Base-by-base conservation (phyloP, 2,329 filamentous ascomycete species). In the Sporothrix brunneoviolacea region DNA sequence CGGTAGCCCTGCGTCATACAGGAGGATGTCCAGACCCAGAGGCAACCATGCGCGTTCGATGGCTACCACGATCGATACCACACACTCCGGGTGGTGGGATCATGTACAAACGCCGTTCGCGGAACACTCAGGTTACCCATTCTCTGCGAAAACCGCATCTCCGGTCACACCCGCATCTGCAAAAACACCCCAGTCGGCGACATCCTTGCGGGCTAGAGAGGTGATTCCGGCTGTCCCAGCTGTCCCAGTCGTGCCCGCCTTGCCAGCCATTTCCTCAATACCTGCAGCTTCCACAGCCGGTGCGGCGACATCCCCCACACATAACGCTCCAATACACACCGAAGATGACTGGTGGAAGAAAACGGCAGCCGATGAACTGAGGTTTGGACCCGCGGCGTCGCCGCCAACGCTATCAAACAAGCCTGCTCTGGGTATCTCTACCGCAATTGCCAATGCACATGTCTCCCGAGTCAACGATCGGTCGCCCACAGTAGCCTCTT, bases 81-180 rank as follows among this genome's bases (percentile, higher is more conserved):
- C 78, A 10, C 75, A 74, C 50, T 84, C 83, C 22, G 86, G 86
- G 18, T 90, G 86, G 85, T 90, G 86, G 86, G 86, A 88, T 59
- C 75, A 86, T 57, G 80, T 90, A 50, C 83, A 78, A 8, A 86
- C 85, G 1, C 86, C 86, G 0, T 89, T 89, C 59, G 59, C 67
- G 15, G 71, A 76, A 27, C 60, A 60, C 30, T 58, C 74, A 58
- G 59, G 65, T 13, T 73, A 71, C 33, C 72, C 75, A 19, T 67
- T 70, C 41, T 68, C 66, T 41, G 66, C 67, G 41, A 66, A 60
- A 58, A 51, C 64, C 44, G 64, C 61, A 48, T 57, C 55, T 7
- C 55, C 56, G 1, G 28, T 47, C 21, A 56, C 56, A 3, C 52
- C 54, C 1, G 32, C 16, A 1, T 54, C 52, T 13, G 39, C 52